phyloP scores from a whole-genome alignment of 116 monocot genomes.

The Phalaenopsis hybrid region DNA sequence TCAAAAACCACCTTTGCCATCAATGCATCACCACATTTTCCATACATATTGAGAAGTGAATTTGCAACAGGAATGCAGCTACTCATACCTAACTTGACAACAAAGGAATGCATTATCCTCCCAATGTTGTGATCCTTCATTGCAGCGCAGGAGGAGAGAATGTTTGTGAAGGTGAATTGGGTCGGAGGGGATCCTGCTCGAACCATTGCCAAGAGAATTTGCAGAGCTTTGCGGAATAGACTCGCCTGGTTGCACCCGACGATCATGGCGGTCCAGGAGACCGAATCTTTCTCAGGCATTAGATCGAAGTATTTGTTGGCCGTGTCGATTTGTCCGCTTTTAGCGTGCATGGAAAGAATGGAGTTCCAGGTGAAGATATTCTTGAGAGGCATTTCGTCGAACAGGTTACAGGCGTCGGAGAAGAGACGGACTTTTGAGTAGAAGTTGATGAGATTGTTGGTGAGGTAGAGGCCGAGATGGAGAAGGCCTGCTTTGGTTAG shows the following conservation, averaged over 20 bases:
- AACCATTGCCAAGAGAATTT: slow-evolving; percentile 49
- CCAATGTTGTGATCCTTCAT: slow-evolving; percentile 26
- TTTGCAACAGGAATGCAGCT: slow-evolving; percentile 50
- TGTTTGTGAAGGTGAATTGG: slow-evolving; percentile 76
- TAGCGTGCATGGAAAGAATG: slow-evolving; percentile 62
- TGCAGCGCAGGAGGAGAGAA: slow-evolving; percentile 56
- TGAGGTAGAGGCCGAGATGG: slow-evolving; percentile 29
- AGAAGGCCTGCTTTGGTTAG: slow-evolving; percentile 46
- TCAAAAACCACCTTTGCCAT: slow-evolving; percentile 55
- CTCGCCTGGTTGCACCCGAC: slow-evolving; percentile 57
- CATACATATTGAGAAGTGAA: slow-evolving; percentile 81
- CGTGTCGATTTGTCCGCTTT: slow-evolving; percentile 19
- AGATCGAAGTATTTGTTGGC: slow-evolving; percentile 37
- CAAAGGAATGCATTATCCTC: slow-evolving; percentile 67
- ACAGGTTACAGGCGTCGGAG: slow-evolving; percentile 40
- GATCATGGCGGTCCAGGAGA: slow-evolving; percentile 76
- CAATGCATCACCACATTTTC: slow-evolving; percentile 42
- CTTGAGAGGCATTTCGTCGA: slow-evolving; percentile 56
- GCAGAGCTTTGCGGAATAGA: slow-evolving; percentile 31
- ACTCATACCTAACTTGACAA: slow-evolving; percentile 69
- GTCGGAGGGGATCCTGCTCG: slow-evolving; percentile 30
- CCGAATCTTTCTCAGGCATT: slow-evolving; percentile 75
- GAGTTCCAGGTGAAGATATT: slow-evolving; percentile 80
- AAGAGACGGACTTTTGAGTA: slow-evolving; percentile 36
- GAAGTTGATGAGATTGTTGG: slow-evolving; percentile 74